Base-by-base conservation (phyloP, 2,329 filamentous ascomycete species). In the Trichoderma polysporum region DNA sequence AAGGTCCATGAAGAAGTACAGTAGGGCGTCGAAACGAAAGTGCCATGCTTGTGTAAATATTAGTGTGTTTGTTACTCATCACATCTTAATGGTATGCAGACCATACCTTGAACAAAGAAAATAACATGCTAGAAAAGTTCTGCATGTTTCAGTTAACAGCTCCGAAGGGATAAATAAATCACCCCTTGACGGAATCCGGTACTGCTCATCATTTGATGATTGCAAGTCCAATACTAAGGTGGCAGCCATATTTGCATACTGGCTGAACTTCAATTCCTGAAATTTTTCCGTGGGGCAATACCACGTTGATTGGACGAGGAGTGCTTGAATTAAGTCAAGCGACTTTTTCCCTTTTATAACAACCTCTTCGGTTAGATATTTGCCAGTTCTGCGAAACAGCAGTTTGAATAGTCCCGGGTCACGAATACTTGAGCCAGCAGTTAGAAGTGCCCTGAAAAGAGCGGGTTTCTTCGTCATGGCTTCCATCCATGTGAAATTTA, bases 181-280 rank as follows among this genome's bases (percentile, higher is more conserved):
- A 4, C 12, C n/a, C 6, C 6, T 13, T 4, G 33, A 39, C n/a
- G 53, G 53, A 12, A 56, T n/a, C 33, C 8, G 19, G 22, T 60
- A 60, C 27, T 35, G 31, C 6, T 61, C 29, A 3, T 71, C 70
- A 13, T 70, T 71, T 0, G 69, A 70, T 2, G 67, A 71, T 3
- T 39, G 47, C 7, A 71, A 39, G 17, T 71, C 70, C n/a, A 71
- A 62, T 0, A 68, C 68, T 54, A 71, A 67, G 1, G 69, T 68
- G 2, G 68, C 68, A 7, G 70, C 70, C 65, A 71, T 64, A 12
- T 71, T 68, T 19, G 56, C 50, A 29, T 62, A 67, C 22, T 71
- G 70, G 35, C 66, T 65, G 39, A 71, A 71, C n/a, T 69, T 71
- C 15, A 71, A 27, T 2, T 66, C 50, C 4, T 65, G 59, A 12